phyloP scores from a whole-genome alignment of 495 filamentous ascomycete species.

The Aspergillus nidulans region DNA sequence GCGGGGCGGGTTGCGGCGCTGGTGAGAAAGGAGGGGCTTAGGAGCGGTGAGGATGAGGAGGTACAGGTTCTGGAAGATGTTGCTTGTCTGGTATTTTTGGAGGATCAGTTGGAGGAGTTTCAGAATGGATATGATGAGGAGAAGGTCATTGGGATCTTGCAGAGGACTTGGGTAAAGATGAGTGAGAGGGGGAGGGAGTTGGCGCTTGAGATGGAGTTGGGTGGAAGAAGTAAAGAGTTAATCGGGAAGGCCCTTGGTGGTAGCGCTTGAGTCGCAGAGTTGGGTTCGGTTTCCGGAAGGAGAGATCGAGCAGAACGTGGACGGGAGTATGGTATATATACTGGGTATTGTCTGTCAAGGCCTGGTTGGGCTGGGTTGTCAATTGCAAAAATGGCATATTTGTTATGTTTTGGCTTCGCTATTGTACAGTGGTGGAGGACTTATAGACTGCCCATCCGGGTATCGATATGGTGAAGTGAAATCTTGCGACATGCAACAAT shows the following conservation, averaged over 20 bases:
- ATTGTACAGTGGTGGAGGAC: conserved; percentile 1
- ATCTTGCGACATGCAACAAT: background rate
- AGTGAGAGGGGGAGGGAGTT: conserved; percentile 57
- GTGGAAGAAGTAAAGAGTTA: conserved; percentile 52
- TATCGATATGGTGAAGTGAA: background rate
- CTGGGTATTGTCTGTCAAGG: background rate
- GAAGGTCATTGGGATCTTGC: conserved; percentile 67
- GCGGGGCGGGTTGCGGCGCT: conserved; percentile 53
- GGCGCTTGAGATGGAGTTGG: conserved; percentile 62
- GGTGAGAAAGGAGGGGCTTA: conserved; percentile 62
- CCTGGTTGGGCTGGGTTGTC: background rate
- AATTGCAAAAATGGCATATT: background rate
- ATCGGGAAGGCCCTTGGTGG: conserved; percentile 56
- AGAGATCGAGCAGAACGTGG: too few species aligned
- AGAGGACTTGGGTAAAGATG: conserved; percentile 88
- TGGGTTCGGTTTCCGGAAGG: too few species aligned
- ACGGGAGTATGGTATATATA: background rate
- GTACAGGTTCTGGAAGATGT: conserved; percentile 76
- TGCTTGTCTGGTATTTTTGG: conserved; percentile 79
- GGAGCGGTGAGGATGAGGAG: conserved; percentile 62
- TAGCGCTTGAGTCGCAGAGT: too few species aligned
- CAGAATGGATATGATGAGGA: conserved; percentile 63
- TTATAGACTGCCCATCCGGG: background rate
- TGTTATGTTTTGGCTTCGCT: conserved; percentile 1
- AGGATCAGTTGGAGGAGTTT: conserved; percentile 78